A percentile compares a stretch with the other conserved stretches of the same genome.
Conservation (phyloP, 2,329 filamentous ascomycete species). For the Beauveria asiatica region DNA sequence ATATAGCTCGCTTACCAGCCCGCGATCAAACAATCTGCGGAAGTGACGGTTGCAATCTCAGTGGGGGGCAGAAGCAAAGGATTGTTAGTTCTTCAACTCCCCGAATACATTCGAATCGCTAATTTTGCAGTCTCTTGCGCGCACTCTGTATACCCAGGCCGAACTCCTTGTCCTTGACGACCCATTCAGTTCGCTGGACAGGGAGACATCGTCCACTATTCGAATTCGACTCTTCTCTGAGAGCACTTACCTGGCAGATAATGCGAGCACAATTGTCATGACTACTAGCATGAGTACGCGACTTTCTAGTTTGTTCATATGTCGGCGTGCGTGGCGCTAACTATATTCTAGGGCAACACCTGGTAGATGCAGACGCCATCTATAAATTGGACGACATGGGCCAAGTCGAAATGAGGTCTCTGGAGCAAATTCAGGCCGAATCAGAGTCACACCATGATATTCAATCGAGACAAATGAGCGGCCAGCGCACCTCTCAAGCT, state of each 20-base stretch:
- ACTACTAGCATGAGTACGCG: slow-evolving; percentile 2
- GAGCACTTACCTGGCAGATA: slow-evolving; percentile 5
- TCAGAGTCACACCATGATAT: not conserved
- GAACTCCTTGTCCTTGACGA: slow-evolving; percentile 12
- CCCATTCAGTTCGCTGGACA: slow-evolving; percentile 12
- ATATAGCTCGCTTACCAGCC: slow-evolving; percentile 18
- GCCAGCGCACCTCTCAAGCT: not conserved
- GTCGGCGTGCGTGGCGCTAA: not conserved
- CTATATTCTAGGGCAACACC: not conserved
- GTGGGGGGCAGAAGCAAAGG: slow-evolving; percentile 27
- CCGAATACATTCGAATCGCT: not conserved
- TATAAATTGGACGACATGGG: not conserved
- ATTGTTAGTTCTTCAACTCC: slow-evolving; percentile 17
- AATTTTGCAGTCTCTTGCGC: not conserved
- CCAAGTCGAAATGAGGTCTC: not conserved
- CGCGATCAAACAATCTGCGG: slow-evolving; percentile 22
- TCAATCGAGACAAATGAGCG: not conserved
- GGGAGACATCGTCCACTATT: slow-evolving; percentile 1
- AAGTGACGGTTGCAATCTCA: slow-evolving; percentile 25
- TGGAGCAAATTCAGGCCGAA: not conserved
- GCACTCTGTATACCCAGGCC: slow-evolving; percentile 3
- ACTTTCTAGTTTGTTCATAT: not conserved
- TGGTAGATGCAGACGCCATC: not conserved
- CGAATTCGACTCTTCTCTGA: slow-evolving; percentile 3
- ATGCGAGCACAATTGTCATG: slow-evolving; percentile 10